A percentile compares a stretch with the other conserved stretches of the same genome.
phyloP scores from a whole-genome alignment of 139 green algal genomes.

The Closterium sp. region DNA sequence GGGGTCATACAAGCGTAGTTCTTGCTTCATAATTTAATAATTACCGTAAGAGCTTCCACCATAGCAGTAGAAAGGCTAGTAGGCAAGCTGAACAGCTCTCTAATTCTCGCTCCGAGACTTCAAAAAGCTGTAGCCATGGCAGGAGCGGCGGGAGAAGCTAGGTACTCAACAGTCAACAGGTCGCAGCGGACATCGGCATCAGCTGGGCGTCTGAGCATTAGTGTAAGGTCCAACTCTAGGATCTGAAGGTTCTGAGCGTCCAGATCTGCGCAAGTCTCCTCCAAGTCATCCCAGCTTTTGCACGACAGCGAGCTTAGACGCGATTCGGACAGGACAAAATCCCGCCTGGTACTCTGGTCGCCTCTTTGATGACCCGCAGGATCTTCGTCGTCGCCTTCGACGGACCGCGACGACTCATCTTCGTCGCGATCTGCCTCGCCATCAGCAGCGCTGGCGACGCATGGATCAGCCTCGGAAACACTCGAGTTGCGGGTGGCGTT shows the following conservation, averaged over 20 bases:
- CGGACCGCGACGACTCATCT: not conserved
- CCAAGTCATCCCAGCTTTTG: not conserved
- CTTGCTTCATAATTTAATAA: too few relatives aligned
- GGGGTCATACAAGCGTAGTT: too few relatives aligned
- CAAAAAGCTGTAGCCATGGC: not conserved
- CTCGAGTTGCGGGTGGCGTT: not conserved
- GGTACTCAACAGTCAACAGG: not conserved
- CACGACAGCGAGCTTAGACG: not conserved
- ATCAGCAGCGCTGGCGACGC: too few relatives aligned
- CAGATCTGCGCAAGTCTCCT: not conserved
- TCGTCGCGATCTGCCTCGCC: not conserved
- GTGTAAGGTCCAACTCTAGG: not conserved
- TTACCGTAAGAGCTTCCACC: too few relatives aligned
- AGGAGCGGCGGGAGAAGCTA: not conserved
- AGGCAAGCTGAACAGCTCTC: too few relatives aligned
- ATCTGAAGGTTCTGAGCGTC: not conserved
- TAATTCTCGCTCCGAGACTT: not conserved
- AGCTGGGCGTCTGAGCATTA: not conserved
- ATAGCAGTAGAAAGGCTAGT: too few relatives aligned
- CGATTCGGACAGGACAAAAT: not conserved
- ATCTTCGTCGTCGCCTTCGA: not conserved
- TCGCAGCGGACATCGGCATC: not conserved
- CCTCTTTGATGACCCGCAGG: not conserved
- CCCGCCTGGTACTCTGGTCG: not conserved
- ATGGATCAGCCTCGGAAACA: not conserved